Percentiles rank a stretch among this genome's conserved stretches.
Evolutionary conservation across 345 rosid genomes (phyloP).

Genomic region (Nasturtium officinale): DNA sequence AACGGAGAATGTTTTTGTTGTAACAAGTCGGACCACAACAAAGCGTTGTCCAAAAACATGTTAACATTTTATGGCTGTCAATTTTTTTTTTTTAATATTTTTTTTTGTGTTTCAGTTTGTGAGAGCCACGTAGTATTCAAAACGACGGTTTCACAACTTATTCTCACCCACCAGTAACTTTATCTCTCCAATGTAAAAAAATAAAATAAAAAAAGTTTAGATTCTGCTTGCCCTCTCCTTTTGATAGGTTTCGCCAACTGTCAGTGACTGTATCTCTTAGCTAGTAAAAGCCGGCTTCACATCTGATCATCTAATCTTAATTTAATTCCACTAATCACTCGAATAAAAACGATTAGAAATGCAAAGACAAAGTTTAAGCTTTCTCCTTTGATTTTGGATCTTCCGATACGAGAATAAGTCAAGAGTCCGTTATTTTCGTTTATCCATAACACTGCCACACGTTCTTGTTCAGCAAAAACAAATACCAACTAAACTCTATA

Average conservation of each 20-base stretch:
- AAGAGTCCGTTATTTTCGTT: conserved; percentile 34
- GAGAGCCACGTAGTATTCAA: conserved; percentile 39
- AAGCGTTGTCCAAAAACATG: conserved; percentile 40
- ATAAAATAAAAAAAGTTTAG: neutral
- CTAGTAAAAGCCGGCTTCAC: conserved; percentile 26
- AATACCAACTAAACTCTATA: conserved; percentile 17
- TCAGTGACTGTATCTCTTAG: conserved; percentile 22
- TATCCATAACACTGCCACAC: conserved; percentile 45
- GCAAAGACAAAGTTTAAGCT: neutral
- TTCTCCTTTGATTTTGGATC: conserved; percentile 41
- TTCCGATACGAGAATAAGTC: conserved; percentile 30
- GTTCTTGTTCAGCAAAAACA: conserved; percentile 32
- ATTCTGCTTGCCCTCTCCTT: conserved; percentile 32
- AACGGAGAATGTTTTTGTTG: neutral
- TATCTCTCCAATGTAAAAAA: conserved; percentile 13
- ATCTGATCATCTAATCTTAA: neutral
- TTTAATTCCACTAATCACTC: conserved; percentile 27
- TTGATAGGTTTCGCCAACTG: conserved; percentile 29
- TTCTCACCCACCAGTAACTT: conserved; percentile 38
- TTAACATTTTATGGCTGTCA: conserved; percentile 33
- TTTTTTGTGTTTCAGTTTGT: conserved; percentile 17
- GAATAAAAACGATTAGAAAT: conserved; percentile 9
- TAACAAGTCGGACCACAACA: conserved; percentile 38
- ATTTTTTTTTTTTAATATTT: too few relatives aligned
- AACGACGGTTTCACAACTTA: conserved; percentile 22